Evolutionary conservation across 2,329 filamentous ascomycete genomes (phyloP).

Genomic region (Diaporthe sp.): DNA sequence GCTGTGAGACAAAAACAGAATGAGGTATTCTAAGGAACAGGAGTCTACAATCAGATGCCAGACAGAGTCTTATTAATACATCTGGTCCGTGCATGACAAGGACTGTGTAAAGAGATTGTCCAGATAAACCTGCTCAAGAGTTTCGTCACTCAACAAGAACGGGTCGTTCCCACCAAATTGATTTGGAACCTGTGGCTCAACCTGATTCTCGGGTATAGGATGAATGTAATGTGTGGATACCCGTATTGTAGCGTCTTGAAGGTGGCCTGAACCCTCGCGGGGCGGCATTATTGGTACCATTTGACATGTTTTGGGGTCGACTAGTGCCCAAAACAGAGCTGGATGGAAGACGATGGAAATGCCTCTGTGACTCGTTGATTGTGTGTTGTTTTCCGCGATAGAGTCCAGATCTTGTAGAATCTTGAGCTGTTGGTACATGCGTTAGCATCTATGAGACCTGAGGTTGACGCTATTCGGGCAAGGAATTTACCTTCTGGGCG

Average conservation of each 20-base stretch:
- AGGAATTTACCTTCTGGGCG: background rate
- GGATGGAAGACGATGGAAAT: background rate
- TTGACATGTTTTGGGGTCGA: background rate
- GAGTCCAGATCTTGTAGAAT: background rate
- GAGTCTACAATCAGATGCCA: too few species aligned
- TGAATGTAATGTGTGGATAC: slow-evolving; percentile 1
- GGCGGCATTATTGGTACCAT: background rate
- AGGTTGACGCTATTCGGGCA: background rate
- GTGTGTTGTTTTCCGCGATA: background rate
- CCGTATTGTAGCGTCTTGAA: background rate
- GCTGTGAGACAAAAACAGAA: too few species aligned
- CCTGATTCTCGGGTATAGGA: background rate
- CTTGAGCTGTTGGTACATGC: background rate
- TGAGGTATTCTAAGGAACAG: too few species aligned
- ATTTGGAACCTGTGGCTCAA: background rate
- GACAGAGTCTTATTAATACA: background rate
- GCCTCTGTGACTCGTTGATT: background rate
- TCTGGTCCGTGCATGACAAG: background rate
- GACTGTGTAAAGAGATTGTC: background rate
- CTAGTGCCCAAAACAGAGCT: slow-evolving; percentile 1
- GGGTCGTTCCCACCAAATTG: background rate
- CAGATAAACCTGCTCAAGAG: slow-evolving; percentile 1
- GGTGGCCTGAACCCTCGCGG: background rate
- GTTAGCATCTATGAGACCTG: background rate
- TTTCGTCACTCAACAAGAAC: background rate